Evolutionary conservation across 2,329 filamentous ascomycete species (phyloP).

Genomic region (Ceratocystiopsis minuta): DNA sequence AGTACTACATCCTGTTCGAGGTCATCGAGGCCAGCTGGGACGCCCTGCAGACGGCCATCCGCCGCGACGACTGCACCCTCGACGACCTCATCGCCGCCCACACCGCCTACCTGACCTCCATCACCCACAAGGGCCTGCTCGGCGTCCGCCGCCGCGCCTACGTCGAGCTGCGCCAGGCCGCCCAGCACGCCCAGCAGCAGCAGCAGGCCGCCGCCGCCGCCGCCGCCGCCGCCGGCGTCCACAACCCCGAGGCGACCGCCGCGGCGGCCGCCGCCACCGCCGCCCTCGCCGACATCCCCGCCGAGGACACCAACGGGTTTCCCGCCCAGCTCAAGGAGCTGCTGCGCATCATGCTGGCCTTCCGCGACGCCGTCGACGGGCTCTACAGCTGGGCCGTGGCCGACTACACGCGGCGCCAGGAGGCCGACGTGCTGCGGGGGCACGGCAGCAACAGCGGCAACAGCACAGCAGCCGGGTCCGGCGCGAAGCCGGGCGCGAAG

Average conservation of each 20-base stretch:
- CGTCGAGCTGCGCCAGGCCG: conserved; percentile 18
- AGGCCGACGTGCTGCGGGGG: conserved; percentile 46
- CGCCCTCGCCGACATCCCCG: conserved; percentile 21
- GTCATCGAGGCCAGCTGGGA: conserved; percentile 96
- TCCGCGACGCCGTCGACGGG: conserved; percentile 83
- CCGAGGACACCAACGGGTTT: conserved; percentile 59
- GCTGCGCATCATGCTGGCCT: conserved; percentile 80
- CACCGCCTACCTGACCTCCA: conserved; percentile 74
- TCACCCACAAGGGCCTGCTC: conserved; percentile 88
- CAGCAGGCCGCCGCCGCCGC: conserved; percentile 20
- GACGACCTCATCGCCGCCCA: conserved; percentile 92
- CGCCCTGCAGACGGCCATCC: conserved; percentile 65
- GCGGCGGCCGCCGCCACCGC: conserved; percentile 15
- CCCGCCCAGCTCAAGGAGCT: conserved; percentile 84
- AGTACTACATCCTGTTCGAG: conserved; percentile 97
- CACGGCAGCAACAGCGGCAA: no score
- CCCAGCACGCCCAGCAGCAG: conserved; percentile 16
- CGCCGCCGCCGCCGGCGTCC: conserved; percentile 41
- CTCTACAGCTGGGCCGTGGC: conserved; percentile 90
- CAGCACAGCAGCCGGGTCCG: no score
- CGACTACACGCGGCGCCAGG: conserved; percentile 83
- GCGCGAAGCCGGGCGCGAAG: no score
- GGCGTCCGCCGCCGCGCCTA: conserved; percentile 43
- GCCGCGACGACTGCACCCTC: conserved; percentile 66
- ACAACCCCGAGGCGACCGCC: conserved; percentile 44